Base-by-base conservation (phyloP, 2,329 filamentous ascomycete genomes). In the Microdochium trichocladiopsis region DNA sequence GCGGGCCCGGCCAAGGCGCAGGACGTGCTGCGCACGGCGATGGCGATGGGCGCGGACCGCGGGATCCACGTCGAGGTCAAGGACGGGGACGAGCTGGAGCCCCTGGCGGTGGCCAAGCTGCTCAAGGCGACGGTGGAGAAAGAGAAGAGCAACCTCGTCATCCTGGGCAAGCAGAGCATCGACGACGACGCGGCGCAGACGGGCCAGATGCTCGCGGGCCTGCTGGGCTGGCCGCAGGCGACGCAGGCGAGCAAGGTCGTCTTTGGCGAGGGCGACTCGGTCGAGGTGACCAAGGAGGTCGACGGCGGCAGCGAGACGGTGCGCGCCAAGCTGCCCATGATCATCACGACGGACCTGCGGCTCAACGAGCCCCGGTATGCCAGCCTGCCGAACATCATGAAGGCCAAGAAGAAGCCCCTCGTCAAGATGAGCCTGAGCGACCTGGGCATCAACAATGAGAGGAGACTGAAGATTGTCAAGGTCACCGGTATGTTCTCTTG, bases 381-480 rank as follows among this genome's bases (percentile, higher is more conserved):
- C 22, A 96, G 84, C 71, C 71, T 99, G 81, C 93, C 92, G 50
- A 97, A 97, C 69, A 97, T 99, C 59, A 99, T 99, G 94, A 99
- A 97, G 86, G 94, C 94, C 51, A 99, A 99, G 88, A 99, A 97
- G 88, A 99, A 99, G 87, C 89, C 89, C 66, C 66, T 99, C 62
- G 90, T 94, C 64, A 97, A 96, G 87, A 87, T 90, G 80, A 90
- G 81, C 59, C 69, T 96, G 68, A 80, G 76, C 53, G 94, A 99
- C 66, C 88, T 88, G 69, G 90, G 88, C 2, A 72, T 96, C 45
- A 85, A 91, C 62, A 82, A 81, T 50, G 79, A 80, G 69, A 84
- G 80, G 72, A 80, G 92, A 63, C 72, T 99, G 68, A 96, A 94
- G 83, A 88, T 90, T 51, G 65, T 97, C 61, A 94, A 94, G 80